phyloP scores from a whole-genome alignment of 768 basidiomycete genomes.

The Lactarius sanguifluus region DNA sequence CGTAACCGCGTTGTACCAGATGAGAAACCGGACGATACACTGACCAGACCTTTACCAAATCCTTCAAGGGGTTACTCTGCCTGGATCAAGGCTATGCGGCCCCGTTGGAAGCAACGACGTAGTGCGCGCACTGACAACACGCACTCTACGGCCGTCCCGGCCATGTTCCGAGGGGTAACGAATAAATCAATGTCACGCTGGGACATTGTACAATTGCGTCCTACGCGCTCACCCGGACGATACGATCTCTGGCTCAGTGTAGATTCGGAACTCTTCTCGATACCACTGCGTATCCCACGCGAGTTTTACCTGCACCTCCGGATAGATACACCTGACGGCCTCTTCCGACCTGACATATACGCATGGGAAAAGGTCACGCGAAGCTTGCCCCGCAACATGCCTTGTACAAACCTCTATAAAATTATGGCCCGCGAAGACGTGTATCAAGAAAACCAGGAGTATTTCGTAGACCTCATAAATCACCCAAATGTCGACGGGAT shows the following conservation, averaged over 20 bases:
- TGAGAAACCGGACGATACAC: slow-evolving; percentile 32
- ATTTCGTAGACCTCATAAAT: slow-evolving; percentile 90
- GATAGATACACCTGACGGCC: slow-evolving; percentile 56
- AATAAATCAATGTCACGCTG: slow-evolving; percentile 67
- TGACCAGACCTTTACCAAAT: slow-evolving; percentile 55
- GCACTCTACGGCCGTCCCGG: slow-evolving; percentile 52
- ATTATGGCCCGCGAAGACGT: slow-evolving; percentile 79
- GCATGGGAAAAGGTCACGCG: slow-evolving; percentile 68
- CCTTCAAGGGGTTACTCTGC: slow-evolving; percentile 62
- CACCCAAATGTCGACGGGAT: slow-evolving; percentile 94
- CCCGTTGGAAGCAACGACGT: slow-evolving; percentile 68
- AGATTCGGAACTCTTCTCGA: slow-evolving; percentile 71
- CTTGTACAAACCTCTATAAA: slow-evolving; percentile 79
- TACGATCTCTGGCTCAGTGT: slow-evolving; percentile 88
- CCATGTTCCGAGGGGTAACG: slow-evolving; percentile 69
- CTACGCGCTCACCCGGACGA: slow-evolving; percentile 72
- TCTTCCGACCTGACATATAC: slow-evolving; percentile 72
- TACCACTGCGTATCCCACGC: slow-evolving; percentile 83
- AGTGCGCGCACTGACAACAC: slow-evolving; percentile 42
- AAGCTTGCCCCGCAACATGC: slow-evolving; percentile 75
- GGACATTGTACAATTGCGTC: slow-evolving; percentile 91
- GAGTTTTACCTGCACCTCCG: slow-evolving; percentile 94
- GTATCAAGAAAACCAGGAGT: slow-evolving; percentile 81
- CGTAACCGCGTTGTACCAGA: slow-evolving; percentile 44
- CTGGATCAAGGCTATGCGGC: slow-evolving; percentile 77